Evolutionary conservation across 2,329 filamentous ascomycete species (phyloP), one percentile per base, ranked within the genome.

Genomic region (Aspergillus aculeatus): DNA sequence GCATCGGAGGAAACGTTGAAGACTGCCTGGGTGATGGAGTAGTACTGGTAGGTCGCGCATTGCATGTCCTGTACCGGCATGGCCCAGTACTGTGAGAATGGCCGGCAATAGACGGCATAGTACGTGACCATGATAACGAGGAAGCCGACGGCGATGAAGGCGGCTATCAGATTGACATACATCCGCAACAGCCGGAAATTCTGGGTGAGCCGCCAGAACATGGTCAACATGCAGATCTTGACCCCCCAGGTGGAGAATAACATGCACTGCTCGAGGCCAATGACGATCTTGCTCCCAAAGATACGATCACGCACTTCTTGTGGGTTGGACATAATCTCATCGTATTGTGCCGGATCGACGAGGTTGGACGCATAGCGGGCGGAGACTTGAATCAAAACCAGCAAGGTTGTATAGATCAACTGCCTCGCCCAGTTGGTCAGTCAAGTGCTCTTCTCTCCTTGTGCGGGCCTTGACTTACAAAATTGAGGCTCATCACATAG

Each of bases 141-240:
- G 58, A 81, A 82, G 26, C 75, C 72, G 3, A 79, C 49, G 0
- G 64, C 73, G 16, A 81, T 19, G 16, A 44, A 44, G 6, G 16
- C n/a, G 6, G 77, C 69, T 1, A 81, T 73, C 9, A 71, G 65
- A 32, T 77, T 71, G 55, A 82, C 75, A 51, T 71, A 74, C 23
- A 73, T 57, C 47, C 76, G 74, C 21, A 74, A 68, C 35, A n/a
- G n/a, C 16, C 68, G 67, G 32, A 72, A 63, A 50, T 70, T 74
- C 56, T 69, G 75, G 44, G 80, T 82, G 67, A 82, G 75, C 12
- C 79, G 73, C 62, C 74, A 74, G 62, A 82, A 82, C 63, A 84
- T 78, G 26, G 80, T 75, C 62, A 83, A 68, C 66, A 84, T 75
- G 65, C 81, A 83, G 24, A 78, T 73, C 64, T 84, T 84, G 52